Base-by-base conservation (phyloP, 2,329 filamentous ascomycete species). In the Didymosphaeria variabile region DNA sequence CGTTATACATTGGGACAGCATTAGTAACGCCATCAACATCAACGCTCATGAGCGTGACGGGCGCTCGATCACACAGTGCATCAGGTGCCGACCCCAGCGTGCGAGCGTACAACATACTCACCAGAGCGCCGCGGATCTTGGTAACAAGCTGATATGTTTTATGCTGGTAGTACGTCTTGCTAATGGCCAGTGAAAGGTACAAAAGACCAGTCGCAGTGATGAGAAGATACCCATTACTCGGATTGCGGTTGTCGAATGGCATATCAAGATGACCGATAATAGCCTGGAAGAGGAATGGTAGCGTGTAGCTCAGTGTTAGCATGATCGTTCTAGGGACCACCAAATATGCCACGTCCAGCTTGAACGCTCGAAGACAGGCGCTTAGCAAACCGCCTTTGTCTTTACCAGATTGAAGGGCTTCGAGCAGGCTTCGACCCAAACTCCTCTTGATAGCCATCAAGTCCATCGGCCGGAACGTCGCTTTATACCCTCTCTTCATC, bases 1-100 rank as follows among this genome's bases (percentile, higher is more conserved):
- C 71, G 50, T 72, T 67, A 12, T 72, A 53, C 2, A 32, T 42
- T 17, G 42, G 32, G 15, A 42, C 26, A 38, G 32, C 32, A 4
- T 42, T 32, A 17, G 55, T 55, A 10, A 58, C 44, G 32, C 55
- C 50, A 46, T 61, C 59, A 8, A 58, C 55, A 44, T 61, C 59
- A 9, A 58, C 55, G 29, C 55, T 58, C 55, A 61, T 61, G 2
- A 58, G 50, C 9, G 59, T 58, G 12, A 53, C 36, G 6, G 51
- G 34, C 36, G 23, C 51, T 19, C 34, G 36, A n/a, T 53, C 38
- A 19, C 36, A 38, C 8, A 56, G 44, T n/a, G 55, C 50, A 2
- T 34, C 31, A 44, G 29, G 38, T 7, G 26, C 42, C 4, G 55
- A 55, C 13, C 36, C 45, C 15, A 61, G 34, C 9, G 59, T 61